Evolutionary conservation across 148 eudicot genomes (phyloP), one percentile per base, ranked within the genome.

Genomic region (Chenopodium suecicum): DNA sequence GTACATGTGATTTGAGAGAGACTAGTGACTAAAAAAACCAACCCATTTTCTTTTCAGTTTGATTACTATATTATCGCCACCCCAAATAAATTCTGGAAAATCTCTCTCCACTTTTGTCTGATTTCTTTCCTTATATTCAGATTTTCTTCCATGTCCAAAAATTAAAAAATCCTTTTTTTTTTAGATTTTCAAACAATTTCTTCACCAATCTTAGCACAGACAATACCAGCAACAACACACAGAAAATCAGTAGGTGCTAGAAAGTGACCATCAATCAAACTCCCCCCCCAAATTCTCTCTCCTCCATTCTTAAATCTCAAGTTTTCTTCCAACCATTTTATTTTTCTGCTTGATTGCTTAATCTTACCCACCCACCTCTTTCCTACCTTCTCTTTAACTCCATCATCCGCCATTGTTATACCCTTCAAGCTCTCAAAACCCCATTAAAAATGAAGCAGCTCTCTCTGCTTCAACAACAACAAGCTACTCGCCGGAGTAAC

Each of bases 401-500:
- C 47, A 22, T 2, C 48, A 37, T 4, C 50, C 54, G 47, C 41
- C 80, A 78, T 46, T 72, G 46, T 23, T n/a, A 11, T 17, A 73
- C 58, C 13, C 66, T 41, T 64, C 73, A 47, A 48, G 16, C 46
- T 22, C n/a, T 52, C 29, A 3, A 34, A 34, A 34, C 4, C 12
- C 32, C 60, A 6, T 19, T 17, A 19, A 16, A 19, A 65, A 88
- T 80, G 89, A 92, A 92, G 97, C 92, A 93, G 91, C 91, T 92
- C 7, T 77, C 86, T 7, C 50, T 84, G 80, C 86, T 67, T 47
- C 91, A 83, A 85, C 91, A 69, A 14, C 91, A 83, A 60, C 94
- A 90, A 80, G 91, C 90, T 73, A 56, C 88, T 83, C 97, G 95
- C 69, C 91, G 99, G 76, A 87, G 82, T 87, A 90, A 88, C 84